These are phyloP conservation scores for Serendipita sp. DNA, from an alignment of 768 basidiomycete species.

Conservation along the genomic window DNA sequence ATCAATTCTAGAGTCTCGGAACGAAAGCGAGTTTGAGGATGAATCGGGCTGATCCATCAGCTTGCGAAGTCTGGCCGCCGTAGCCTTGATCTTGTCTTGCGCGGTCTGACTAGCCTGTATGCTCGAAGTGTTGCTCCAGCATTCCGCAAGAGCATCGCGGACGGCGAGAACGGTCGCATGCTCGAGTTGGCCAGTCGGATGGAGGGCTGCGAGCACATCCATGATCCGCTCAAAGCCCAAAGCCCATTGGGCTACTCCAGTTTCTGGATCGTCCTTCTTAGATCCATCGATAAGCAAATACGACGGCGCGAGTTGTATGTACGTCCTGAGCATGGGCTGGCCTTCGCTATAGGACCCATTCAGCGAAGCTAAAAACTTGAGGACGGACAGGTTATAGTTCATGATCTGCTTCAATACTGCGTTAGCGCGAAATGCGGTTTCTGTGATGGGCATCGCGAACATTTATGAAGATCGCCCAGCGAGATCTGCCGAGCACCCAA, in stretches of 20 bases:
- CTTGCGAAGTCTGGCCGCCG: background rate
- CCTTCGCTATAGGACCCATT: background rate
- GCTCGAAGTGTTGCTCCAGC: background rate
- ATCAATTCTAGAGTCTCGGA: background rate
- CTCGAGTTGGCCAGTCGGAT: background rate
- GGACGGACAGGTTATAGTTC: constrained; percentile 1
- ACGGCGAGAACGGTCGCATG: background rate
- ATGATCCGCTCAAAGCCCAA: background rate
- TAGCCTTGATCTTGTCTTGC: background rate
- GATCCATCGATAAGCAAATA: background rate
- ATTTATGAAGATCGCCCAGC: no score
- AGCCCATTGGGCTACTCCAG: background rate
- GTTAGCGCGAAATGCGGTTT: background rate
- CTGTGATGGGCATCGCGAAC: no score
- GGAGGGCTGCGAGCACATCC: background rate
- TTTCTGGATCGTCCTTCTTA: background rate
- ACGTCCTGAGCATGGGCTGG: background rate
- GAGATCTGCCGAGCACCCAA: no score
- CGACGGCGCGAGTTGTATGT: background rate
- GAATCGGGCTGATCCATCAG: background rate
- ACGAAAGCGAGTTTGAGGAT: background rate
- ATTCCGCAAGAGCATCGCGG: background rate
- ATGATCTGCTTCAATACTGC: background rate
- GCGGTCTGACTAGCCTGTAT: no score
- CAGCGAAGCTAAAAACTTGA: background rate